Conservation (phyloP, 2,329 filamentous ascomycete genomes). For the Geoglossum cookeanum region DNA sequence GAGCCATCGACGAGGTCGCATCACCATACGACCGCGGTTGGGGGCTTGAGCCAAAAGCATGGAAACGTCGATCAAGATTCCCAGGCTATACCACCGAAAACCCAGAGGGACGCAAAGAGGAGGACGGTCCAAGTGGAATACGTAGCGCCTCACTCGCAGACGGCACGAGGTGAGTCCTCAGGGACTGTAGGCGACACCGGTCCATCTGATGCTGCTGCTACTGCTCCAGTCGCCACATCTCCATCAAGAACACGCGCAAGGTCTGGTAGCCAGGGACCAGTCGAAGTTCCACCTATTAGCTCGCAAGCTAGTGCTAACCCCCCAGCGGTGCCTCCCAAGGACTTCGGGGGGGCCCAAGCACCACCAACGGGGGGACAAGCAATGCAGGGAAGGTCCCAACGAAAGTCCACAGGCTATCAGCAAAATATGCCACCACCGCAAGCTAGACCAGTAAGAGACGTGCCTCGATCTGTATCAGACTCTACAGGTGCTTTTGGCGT, state of each 20-base stretch:
- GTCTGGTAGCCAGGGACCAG: constrained; percentile 34
- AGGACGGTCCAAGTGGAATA: constrained; percentile 96
- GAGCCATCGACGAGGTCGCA: constrained; percentile 52
- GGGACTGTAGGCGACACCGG: constrained; percentile 12
- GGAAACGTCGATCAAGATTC: constrained; percentile 52
- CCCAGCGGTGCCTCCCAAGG: constrained; percentile 9
- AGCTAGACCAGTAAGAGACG: constrained; percentile 29
- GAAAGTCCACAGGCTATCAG: constrained; percentile 10
- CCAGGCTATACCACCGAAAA: constrained; percentile 43
- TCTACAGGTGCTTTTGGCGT: constrained; percentile 25
- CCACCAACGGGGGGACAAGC: neutral
- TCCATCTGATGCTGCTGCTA: constrained; percentile 5
- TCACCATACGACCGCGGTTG: constrained; percentile 25
- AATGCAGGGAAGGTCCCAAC: neutral
- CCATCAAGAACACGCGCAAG: constrained; percentile 32
- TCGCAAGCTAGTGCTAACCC: constrained; percentile 14
- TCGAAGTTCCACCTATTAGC: constrained; percentile 18
- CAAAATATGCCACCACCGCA: constrained; percentile 16
- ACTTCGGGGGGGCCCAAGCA: constrained; percentile 16
- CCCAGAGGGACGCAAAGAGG: constrained; percentile 65
- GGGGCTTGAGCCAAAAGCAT: constrained; percentile 51
- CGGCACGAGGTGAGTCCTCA: constrained; percentile 45
- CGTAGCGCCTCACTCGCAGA: constrained; percentile 76
- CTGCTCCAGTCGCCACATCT: constrained; percentile 10
- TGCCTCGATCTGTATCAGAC: constrained; percentile 36